These are phyloP conservation scores for Lanmaoa rubissima DNA, from an alignment of 768 basidiomycete species.

Conservation along the genomic window DNA sequence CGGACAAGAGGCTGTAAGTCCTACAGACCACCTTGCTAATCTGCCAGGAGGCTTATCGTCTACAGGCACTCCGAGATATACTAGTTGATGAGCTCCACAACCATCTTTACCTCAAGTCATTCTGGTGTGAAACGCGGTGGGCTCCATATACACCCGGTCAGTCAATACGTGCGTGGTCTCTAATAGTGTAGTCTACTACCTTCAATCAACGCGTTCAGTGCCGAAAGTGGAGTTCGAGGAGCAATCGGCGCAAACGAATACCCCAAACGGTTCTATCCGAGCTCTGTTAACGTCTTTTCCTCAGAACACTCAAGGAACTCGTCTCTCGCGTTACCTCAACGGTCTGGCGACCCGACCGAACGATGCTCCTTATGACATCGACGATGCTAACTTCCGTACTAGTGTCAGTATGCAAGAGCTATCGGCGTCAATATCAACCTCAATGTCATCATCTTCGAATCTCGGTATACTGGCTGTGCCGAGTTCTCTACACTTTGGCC, in stretches of 20 bases:
- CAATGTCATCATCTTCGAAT: conserved; percentile 27
- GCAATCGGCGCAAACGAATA: conserved; percentile 33
- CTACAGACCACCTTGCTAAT: background rate
- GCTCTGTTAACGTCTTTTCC: conserved; percentile 37
- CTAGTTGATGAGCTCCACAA: conserved; percentile 93
- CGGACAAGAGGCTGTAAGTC: conserved; percentile 80
- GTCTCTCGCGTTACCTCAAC: conserved; percentile 61
- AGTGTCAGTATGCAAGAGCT: conserved; percentile 21
- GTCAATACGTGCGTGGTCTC: conserved; percentile 54
- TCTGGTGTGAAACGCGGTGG: conserved; percentile 96
- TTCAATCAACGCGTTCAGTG: conserved; percentile 42
- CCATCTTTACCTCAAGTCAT: conserved; percentile 95
- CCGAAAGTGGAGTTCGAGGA: conserved; percentile 64
- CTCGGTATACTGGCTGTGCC: conserved; percentile 19
- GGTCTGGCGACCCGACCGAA: conserved; percentile 70
- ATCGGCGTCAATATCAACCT: conserved; percentile 19
- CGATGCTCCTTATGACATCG: conserved; percentile 69
- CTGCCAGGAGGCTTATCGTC: conserved; percentile 7
- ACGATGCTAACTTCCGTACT: conserved; percentile 37
- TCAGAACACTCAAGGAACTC: conserved; percentile 42
- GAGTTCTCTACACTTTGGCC: conserved; percentile 20
- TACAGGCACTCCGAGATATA: conserved; percentile 86
- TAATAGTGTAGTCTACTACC: background rate
- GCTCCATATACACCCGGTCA: conserved; percentile 79
- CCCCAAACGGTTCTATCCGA: conserved; percentile 20